Conservation (phyloP, 805 yeast species). For the Saccharomycopsis malanga region DNA sequence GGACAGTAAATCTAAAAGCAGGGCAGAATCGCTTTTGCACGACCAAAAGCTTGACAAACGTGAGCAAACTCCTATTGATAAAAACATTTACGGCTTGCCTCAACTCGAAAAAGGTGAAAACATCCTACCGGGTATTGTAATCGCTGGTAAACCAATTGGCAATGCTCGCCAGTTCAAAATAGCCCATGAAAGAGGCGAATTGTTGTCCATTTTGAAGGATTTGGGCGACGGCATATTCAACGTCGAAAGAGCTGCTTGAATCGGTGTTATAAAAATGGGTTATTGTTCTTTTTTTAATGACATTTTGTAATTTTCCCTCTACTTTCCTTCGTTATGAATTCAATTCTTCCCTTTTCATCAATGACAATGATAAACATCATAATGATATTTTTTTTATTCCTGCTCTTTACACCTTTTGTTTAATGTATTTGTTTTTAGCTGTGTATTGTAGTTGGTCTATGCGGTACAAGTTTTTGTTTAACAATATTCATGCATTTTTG, state of each 20-base stretch:
- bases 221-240: constrained; percentile 21
- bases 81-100: constrained; percentile 4
- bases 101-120: constrained; percentile 14
- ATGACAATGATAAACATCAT: too few species aligned
- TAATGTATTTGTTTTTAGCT: too few species aligned
- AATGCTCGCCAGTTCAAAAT: constrained; percentile 18
- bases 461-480: too few species aligned
- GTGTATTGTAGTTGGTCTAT: too few species aligned
- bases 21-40: constrained; percentile 9
- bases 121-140: constrained; percentile 19
- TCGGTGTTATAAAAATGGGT: too few species aligned
- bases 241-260: constrained; percentile 18
- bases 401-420: too few species aligned
- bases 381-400: too few species aligned
- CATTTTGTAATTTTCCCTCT: too few species aligned
- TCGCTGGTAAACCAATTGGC: constrained; percentile 22
- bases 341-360: too few species aligned
- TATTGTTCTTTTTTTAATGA: too few species aligned
- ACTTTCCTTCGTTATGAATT: too few species aligned
- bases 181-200: constrained; percentile 13
- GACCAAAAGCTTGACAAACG: not conserved
- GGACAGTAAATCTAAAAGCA: constrained; percentile 2
- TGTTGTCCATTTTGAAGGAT: constrained; percentile 10
- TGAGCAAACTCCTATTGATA: not conserved
- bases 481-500: too few species aligned